phyloP scores from a whole-genome alignment of 2,329 filamentous ascomycete species.

The Pestalotiopsis sp. region DNA sequence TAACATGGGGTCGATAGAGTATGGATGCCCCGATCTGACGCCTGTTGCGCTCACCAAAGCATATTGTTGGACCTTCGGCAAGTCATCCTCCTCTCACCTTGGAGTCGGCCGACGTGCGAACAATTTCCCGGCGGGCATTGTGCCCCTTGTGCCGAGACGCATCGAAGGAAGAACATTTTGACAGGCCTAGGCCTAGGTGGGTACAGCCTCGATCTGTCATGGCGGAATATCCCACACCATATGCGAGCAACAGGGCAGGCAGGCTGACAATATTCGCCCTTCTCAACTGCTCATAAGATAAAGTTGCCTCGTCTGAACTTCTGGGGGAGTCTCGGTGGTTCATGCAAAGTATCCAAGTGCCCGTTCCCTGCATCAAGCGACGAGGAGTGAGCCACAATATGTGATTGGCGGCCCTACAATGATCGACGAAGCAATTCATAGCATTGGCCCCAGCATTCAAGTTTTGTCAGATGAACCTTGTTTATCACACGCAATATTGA shows the following conservation, averaged over 20 bases:
- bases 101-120: background rate
- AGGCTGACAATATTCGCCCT: background rate
- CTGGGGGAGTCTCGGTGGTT: background rate
- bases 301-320: background rate
- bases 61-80: background rate
- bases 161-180: background rate
- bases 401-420: constrained; percentile 16
- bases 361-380: background rate
- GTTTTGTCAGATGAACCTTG: constrained; percentile 3
- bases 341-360: background rate
- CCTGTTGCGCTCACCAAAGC: background rate
- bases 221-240: background rate
- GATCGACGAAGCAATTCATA: constrained; percentile 4
- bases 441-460: background rate
- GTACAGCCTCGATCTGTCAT: background rate
- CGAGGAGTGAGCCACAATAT: background rate
- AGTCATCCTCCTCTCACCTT: background rate
- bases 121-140: background rate
- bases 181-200: background rate
- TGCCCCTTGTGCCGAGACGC: background rate
- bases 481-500: background rate
- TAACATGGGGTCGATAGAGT: background rate
- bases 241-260: background rate
- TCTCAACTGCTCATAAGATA: background rate
- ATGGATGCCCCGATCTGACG: background rate